Conservation (phyloP, 2,329 filamentous ascomycete species). For the Penicillium sp. region DNA sequence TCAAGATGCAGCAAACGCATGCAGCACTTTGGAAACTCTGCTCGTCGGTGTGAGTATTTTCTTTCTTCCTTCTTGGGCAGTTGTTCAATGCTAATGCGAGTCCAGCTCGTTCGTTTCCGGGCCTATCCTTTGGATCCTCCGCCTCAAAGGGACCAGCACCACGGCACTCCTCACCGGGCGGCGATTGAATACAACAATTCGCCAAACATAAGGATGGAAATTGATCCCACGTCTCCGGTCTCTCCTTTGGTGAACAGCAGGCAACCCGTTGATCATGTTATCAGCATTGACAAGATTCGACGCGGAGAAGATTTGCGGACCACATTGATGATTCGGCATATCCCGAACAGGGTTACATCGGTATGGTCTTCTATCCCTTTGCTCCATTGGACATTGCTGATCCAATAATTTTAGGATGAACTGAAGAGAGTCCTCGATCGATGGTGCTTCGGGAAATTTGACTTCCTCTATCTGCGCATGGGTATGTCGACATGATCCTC, state of each 20-base stretch:
- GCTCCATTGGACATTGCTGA: not conserved
- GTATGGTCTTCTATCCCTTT: conserved; percentile 30
- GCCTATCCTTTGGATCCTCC: no score
- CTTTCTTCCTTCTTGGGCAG: no score
- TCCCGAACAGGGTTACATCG: conserved; percentile 80
- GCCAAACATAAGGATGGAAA: not conserved
- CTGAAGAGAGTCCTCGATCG: conserved; percentile 79
- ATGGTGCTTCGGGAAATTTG: conserved; percentile 78
- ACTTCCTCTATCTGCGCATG: conserved; percentile 94
- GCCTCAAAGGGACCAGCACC: no score
- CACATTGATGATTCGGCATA: conserved; percentile 81
- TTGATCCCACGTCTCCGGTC: not conserved
- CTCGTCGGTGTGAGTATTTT: no score
- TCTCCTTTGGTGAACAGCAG: not conserved
- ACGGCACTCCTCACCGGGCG: not conserved
- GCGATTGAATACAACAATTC: not conserved
- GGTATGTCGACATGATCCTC: conserved; percentile 41
- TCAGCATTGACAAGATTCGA: not conserved
- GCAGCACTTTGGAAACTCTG: no score
- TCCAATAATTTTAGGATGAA: conserved; percentile 53
- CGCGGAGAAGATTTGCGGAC: not conserved
- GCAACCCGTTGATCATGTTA: not conserved
- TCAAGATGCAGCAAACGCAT: no score
- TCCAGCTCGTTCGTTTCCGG: no score
- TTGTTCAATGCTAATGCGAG: no score